Base-by-base conservation (phyloP, 129 eudicot species). In the Solidago caesia region DNA sequence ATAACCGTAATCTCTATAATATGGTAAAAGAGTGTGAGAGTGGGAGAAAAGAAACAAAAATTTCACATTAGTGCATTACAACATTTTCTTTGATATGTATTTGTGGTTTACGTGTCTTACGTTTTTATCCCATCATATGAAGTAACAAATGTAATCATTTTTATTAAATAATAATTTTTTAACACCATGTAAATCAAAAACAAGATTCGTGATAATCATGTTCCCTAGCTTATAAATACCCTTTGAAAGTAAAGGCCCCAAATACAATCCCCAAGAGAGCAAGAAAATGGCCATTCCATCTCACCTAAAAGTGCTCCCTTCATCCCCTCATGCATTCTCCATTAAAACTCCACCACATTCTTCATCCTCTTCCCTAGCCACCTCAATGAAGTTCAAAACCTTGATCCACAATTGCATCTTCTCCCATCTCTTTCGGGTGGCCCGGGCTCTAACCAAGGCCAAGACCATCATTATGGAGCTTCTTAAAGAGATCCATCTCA, bases 361-460 rank as follows among this genome's bases (percentile, higher is more conserved):
- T 1, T 41, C 83, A 4, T 61, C 92, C 27, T 75, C 91, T 68
- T 73, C 86, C 13, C 45, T 86, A 76, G 75, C 83, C 68, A 84
- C 64, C 77, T 74, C 92, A 56, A 87, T 87, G 82, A 95, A 95
- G 74, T 77, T 95, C 80, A 95, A 95, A 83, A 86, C 90, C 82
- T 66, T 95, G 15, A 75, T 91, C 76, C 96, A 95, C 67, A 85
- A 88, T 74, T 86, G 84, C 69, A 85, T 94, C 48, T 84, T 91
- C 82, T 88, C 97, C 21, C 99, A 91, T 64, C 53, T 94, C 77
- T 91, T 81, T 61, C 84, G 88, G 16, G 56, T 91, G 9, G 84
- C 84, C 5, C 84, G 97, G 2, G 86, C 96, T 57, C 82, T 95
- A 48, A 71, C 94, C 16, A 91, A 85, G 68, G 94, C 94, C 56